Conservation (phyloP, 225 moss, liverwort and hornwort species). For the Bryoerythrophyllum caledonicum region DNA sequence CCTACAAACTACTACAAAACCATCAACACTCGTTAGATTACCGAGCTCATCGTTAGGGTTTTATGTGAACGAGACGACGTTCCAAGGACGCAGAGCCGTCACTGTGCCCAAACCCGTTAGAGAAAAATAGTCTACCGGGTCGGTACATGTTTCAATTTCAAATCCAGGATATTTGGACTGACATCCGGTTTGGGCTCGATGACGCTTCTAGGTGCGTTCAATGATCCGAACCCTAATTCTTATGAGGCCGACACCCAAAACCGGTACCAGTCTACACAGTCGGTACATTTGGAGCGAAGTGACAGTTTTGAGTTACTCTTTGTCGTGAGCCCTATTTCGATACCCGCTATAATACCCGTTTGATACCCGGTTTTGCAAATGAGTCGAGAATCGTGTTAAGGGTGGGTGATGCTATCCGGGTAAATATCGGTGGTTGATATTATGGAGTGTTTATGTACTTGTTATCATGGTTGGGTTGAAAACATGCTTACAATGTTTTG, state of each 20-base stretch:
- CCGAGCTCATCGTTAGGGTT: not conserved
- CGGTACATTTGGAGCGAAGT: not conserved
- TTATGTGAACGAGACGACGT: not conserved
- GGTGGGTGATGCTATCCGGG: no score
- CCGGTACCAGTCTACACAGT: not conserved
- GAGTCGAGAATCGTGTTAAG: no score
- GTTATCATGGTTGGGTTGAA: no score
- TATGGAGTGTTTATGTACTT: not conserved
- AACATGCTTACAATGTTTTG: no score
- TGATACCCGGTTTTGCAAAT: no score
- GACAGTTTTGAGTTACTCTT: not conserved
- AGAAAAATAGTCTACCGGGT: fast-evolving
- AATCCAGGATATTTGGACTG: fast-evolving
- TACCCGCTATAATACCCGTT: not conserved
- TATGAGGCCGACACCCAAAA: not conserved
- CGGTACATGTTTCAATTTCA: fast-evolving
- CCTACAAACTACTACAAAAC: not conserved
- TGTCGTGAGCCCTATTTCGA: not conserved
- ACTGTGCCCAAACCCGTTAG: not conserved
- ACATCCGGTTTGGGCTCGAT: not conserved
- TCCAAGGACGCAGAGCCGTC: not conserved
- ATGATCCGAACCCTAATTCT: not conserved
- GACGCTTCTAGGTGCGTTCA: not conserved
- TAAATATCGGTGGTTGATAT: no score
- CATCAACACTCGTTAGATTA: not conserved